These are phyloP conservation scores for Cladosporium sp. DNA, from an alignment of 2,329 filamentous ascomycete species.

Conservation along the genomic window DNA sequence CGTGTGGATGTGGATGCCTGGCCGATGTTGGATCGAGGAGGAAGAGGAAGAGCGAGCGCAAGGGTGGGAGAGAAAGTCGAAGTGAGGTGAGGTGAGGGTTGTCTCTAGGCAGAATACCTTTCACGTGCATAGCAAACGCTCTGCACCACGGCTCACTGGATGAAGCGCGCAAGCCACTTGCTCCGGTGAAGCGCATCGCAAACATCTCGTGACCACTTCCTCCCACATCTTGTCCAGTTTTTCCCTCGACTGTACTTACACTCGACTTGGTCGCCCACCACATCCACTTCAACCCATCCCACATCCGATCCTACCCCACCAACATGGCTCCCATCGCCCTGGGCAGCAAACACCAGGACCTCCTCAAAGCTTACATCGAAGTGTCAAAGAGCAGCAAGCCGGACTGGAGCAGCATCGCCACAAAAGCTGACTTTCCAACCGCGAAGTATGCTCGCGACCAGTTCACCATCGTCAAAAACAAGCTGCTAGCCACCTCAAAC, in stretches of 20 bases:
- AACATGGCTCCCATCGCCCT: slow-evolving; percentile 3
- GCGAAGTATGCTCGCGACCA: slow-evolving; percentile 14
- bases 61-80: not conserved
- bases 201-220: not conserved
- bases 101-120: not conserved
- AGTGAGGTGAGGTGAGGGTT: not conserved
- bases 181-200: not conserved
- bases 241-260: not conserved
- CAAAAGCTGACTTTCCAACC: slow-evolving; percentile 10
- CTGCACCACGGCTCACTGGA: not conserved
- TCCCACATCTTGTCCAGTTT: not conserved
- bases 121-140: not conserved
- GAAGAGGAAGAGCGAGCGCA: not conserved
- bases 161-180: not conserved
- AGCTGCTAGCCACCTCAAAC: slow-evolving; percentile 7
- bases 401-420: slow-evolving; percentile 9
- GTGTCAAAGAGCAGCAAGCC: not conserved
- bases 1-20: not conserved
- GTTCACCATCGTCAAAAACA: slow-evolving; percentile 10
- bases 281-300: not conserved
- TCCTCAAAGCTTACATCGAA: slow-evolving; percentile 7
- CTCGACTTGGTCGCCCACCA: not conserved
- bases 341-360: slow-evolving; percentile 2
- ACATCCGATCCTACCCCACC: slow-evolving; percentile 20
- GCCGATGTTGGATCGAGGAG: not conserved